Base-by-base conservation (phyloP, 257 asterid species). In the Gynochthodes officinalis region DNA sequence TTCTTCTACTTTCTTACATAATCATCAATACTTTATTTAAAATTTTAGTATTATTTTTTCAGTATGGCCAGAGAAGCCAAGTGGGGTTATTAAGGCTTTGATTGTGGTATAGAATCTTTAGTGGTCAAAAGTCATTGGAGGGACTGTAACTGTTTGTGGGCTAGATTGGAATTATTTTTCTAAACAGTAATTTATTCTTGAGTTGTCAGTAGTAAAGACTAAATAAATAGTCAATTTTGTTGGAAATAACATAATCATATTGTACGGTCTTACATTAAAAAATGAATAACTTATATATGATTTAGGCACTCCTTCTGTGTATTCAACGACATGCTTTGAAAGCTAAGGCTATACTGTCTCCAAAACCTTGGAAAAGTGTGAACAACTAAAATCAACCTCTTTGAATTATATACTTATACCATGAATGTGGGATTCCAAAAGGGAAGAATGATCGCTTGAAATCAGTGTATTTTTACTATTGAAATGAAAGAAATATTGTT, bases 61-160 rank as follows among this genome's bases (percentile, higher is more conserved):
- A 46, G 71, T 50, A 7, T 30, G 33, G 37, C 10, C 69, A 37
- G 48, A 3, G 50, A 40, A 71, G 37, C 43, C 23, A 10, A 21
- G 68, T 61, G 70, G 85, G 82, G 77, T 57, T 75, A 55, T 11
- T 35, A 14, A 8, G 79, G 39, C 70, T 44, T 76, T 65, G 27
- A 64, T 2, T 40, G 48, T 57, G 69, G 18, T 46, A 52, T 30
- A 69, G 86, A 70, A 79, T 82, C 86, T 79, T 71, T 78, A 62
- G 89, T 80, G 40, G 90, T 88, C 94, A 85, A 89, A 86, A 84
- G 76, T 70, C 70, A 66, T 19, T 25, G 19, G 78, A 64, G 44
- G 11, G 74, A 77, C 49, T 35, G 60, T 23, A 43, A 9, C 77
- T 75, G 78, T n/a, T n/a, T 43, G 27, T 4, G 44, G 59, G 19